These are phyloP conservation scores for Trametes villosa DNA, from an alignment of 768 basidiomycete species.

Conservation along the genomic window DNA sequence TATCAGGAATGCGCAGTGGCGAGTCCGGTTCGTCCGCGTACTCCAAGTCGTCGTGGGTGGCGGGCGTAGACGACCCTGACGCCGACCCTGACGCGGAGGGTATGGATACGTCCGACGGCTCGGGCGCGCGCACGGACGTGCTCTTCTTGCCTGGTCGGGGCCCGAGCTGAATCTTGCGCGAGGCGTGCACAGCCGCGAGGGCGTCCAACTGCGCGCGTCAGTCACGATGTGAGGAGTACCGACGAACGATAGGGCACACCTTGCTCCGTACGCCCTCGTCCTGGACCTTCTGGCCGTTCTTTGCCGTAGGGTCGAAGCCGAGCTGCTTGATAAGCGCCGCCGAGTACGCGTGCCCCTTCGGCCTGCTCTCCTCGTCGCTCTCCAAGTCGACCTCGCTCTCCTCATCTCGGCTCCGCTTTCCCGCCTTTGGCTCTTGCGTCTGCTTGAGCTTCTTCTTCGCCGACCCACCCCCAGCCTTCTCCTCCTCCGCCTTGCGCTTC, in stretches of 20 bases:
- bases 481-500: slow-evolving; percentile 31
- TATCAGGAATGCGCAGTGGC: slow-evolving; percentile 27
- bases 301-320: slow-evolving; percentile 78
- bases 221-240: background rate
- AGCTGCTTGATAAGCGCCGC: slow-evolving; percentile 68
- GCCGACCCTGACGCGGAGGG: slow-evolving; percentile 37
- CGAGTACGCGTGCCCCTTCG: slow-evolving; percentile 58
- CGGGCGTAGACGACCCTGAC: slow-evolving; percentile 2
- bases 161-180: slow-evolving; percentile 59
- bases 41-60: slow-evolving; percentile 14
- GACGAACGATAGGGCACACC: slow-evolving; percentile 42
- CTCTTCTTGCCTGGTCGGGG: slow-evolving; percentile 60
- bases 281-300: slow-evolving; percentile 49
- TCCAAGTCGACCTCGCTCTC: slow-evolving; percentile 23
- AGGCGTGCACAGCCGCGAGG: slow-evolving; percentile 56
- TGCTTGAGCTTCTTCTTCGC: slow-evolving; percentile 26
- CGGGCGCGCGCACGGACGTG: slow-evolving; percentile 60
- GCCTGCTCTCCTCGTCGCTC: slow-evolving; percentile 22
- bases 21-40: slow-evolving; percentile 6
- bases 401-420: background rate
- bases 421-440: slow-evolving; percentile 23
- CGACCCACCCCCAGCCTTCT: slow-evolving; percentile 23
- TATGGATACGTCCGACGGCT: slow-evolving; percentile 34
- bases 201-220: slow-evolving; percentile 52
- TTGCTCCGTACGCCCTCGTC: slow-evolving; percentile 53